Conservation (phyloP, 345 rosid species). For the Hibiscus mutabilis region DNA sequence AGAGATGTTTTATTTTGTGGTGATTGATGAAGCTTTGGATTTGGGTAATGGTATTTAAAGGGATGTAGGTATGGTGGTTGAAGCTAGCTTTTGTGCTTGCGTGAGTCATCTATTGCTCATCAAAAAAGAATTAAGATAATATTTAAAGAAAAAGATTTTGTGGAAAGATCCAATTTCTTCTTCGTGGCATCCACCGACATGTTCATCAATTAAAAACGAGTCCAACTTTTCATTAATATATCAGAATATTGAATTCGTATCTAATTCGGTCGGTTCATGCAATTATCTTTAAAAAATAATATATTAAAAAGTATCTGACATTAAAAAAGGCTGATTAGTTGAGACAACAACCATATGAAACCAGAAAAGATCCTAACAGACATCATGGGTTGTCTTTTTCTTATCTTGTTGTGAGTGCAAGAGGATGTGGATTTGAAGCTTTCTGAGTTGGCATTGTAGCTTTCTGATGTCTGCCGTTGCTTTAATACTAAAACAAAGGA, state of each 20-base stretch:
- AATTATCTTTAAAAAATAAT: too few species aligned
- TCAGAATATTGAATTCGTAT: too few species aligned
- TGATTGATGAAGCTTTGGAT: neutral
- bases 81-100: constrained; percentile 19
- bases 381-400: neutral
- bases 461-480: constrained; percentile 33
- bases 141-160: neutral
- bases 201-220: too few species aligned
- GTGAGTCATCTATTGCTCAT: constrained; percentile 29
- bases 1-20: neutral
- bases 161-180: neutral
- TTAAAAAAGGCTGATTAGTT: neutral
- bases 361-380: constrained; percentile 5
- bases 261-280: too few species aligned
- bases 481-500: constrained; percentile 4
- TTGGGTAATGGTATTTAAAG: constrained; percentile 12
- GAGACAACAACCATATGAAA: constrained; percentile 8
- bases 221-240: too few species aligned
- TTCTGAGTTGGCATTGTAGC: constrained; percentile 46
- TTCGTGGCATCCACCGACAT: neutral
- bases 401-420: neutral
- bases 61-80: constrained; percentile 1
- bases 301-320: too few species aligned
- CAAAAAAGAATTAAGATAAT: constrained; percentile 10
- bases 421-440: constrained; percentile 24